A percentile compares a stretch with the other conserved stretches of the same genome.
These are phyloP conservation scores for Salix suchowensis DNA, from an alignment of 345 rosid genomes.

Conservation along the genomic window DNA sequence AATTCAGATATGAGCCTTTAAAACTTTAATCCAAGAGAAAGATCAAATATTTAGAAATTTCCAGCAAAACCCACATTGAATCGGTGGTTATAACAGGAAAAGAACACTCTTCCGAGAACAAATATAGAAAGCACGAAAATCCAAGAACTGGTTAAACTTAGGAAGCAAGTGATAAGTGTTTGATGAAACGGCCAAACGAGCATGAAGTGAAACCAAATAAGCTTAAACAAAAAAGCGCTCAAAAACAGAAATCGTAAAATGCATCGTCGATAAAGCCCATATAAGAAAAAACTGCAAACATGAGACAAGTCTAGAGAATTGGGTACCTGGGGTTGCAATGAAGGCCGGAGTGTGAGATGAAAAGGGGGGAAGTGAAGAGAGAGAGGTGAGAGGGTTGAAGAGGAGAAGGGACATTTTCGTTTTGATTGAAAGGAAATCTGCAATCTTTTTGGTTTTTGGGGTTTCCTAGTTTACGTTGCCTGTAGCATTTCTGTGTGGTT, in stretches of 20 bases:
- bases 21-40: neutral
- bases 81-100: neutral
- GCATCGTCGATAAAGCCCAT: neutral
- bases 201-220: neutral
- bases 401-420: no score
- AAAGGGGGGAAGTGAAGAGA: no score
- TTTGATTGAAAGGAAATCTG: no score
- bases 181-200: constrained; percentile 1
- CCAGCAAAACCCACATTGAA: neutral
- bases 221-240: no score
- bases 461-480: no score
- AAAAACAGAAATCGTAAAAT: neutral
- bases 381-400: no score
- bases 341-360: no score
- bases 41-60: neutral
- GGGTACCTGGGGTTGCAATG: constrained; percentile 3
- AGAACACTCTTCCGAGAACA: neutral
- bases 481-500: no score
- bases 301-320: neutral
- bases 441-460: no score
- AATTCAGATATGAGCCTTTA: neutral
- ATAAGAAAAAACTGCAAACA: neutral
- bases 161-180: neutral
- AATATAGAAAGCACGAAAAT: neutral
- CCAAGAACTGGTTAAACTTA: neutral